Conservation (phyloP, 2,329 filamentous ascomycete species). For the Eutypa lata region DNA sequence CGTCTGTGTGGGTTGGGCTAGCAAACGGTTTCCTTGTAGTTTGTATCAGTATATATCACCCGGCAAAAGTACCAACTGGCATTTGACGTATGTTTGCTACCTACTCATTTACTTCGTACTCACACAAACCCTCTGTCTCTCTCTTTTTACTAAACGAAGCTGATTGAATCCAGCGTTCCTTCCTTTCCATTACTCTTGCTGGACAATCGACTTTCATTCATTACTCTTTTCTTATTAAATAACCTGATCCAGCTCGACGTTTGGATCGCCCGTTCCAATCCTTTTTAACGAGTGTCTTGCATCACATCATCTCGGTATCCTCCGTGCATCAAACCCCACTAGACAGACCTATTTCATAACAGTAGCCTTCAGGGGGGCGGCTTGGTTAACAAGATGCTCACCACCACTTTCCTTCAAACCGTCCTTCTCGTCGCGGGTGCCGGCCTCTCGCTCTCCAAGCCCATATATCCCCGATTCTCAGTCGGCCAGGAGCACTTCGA, state of each 20-base stretch:
- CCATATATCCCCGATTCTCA: slow-evolving; percentile 33
- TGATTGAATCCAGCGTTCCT: not conserved
- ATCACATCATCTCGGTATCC: not conserved
- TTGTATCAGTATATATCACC: not conserved
- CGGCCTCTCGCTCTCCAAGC: slow-evolving; percentile 30
- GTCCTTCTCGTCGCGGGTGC: slow-evolving; percentile 29
- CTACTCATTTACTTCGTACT: too few species aligned
- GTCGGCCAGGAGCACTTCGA: slow-evolving; percentile 42
- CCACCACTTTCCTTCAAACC: slow-evolving; percentile 26
- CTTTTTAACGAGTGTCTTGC: not conserved
- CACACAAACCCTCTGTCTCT: not conserved
- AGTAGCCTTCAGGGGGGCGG: too few species aligned
- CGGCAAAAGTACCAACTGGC: not conserved
- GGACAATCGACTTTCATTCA: not conserved
- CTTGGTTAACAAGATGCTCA: slow-evolving; percentile 30
- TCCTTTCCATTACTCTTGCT: not conserved
- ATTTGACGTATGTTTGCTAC: too few species aligned
- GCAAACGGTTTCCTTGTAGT: not conserved
- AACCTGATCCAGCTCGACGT: not conserved
- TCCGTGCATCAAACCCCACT: too few species aligned
- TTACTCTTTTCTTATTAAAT: slow-evolving; percentile 1
- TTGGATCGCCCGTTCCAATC: not conserved
- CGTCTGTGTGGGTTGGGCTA: not conserved
- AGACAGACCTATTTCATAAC: too few species aligned
- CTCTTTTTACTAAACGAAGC: not conserved